phyloP scores from a whole-genome alignment of 805 yeast species.

The Myxozyma geophila region DNA sequence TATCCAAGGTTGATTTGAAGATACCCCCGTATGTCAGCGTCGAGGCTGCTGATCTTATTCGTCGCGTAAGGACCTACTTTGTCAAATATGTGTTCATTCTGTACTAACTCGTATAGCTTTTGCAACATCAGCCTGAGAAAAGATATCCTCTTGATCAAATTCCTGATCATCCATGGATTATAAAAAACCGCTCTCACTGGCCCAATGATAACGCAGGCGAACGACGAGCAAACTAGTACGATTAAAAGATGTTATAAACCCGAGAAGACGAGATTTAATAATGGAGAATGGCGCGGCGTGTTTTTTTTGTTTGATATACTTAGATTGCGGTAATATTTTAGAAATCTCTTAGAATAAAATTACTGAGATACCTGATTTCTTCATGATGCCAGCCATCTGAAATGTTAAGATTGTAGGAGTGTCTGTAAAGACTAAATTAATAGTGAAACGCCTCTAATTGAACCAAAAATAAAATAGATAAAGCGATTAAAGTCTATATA shows the following conservation, averaged over 20 bases:
- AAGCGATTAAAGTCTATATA: background rate
- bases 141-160: slow-evolving; percentile 68
- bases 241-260: too few species aligned
- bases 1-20: slow-evolving; percentile 72
- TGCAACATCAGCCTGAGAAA: slow-evolving; percentile 70
- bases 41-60: slow-evolving; percentile 79
- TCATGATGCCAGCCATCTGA: too few species aligned
- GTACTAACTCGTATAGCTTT: slow-evolving; percentile 44
- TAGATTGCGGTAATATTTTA: too few species aligned
- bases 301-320: too few species aligned
- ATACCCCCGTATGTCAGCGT: slow-evolving; percentile 71
- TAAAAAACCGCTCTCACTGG: slow-evolving; percentile 68
- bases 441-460: too few species aligned
- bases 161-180: slow-evolving; percentile 82
- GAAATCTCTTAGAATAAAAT: too few species aligned
- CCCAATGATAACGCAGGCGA: slow-evolving; percentile 32
- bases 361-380: too few species aligned
- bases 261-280: too few species aligned
- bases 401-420: too few species aligned
- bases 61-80: slow-evolving; percentile 41
- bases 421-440: too few species aligned
- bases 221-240: background rate
- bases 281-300: too few species aligned
- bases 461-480: too few species aligned
- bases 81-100: background rate